phyloP scores from a whole-genome alignment of 2,329 filamentous ascomycete species.

The Sporothrix pseudoabietina region DNA sequence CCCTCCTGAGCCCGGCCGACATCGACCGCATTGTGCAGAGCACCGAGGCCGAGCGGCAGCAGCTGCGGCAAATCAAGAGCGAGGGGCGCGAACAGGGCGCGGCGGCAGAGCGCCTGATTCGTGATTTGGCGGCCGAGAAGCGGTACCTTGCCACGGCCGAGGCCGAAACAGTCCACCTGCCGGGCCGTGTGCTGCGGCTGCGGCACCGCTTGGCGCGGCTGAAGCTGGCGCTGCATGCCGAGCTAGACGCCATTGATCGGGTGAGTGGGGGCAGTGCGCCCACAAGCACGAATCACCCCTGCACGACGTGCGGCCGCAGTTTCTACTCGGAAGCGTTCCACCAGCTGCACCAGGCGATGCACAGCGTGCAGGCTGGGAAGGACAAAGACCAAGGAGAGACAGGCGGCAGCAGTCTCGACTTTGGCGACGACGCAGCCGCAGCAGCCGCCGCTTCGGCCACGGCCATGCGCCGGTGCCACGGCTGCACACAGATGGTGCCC shows the following conservation, averaged over 20 bases:
- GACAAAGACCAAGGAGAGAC: not conserved
- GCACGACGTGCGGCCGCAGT: constrained; percentile 25
- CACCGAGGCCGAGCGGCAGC: constrained; percentile 68
- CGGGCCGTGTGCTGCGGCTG: constrained; percentile 41
- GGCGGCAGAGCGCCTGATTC: constrained; percentile 68
- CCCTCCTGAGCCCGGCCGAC: constrained; percentile 79
- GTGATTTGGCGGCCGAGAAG: constrained; percentile 53
- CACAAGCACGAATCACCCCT: not conserved
- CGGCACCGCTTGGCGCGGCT: constrained; percentile 47
- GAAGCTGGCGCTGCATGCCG: constrained; percentile 65
- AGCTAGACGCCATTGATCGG: constrained; percentile 69
- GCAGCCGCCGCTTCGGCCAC: not conserved
- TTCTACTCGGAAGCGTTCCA: constrained; percentile 33
- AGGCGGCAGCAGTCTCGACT: not conserved
- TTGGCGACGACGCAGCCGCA: constrained; percentile 16
- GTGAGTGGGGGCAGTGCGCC: not conserved
- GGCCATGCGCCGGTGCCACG: constrained; percentile 25
- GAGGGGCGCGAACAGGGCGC: constrained; percentile 73
- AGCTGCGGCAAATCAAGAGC: constrained; percentile 76
- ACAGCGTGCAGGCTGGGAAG: constrained; percentile 1
- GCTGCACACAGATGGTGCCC: constrained; percentile 32
- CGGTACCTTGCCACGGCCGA: constrained; percentile 55
- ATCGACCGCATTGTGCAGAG: constrained; percentile 74
- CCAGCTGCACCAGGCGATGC: constrained; percentile 33
- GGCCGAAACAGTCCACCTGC: constrained; percentile 52